phyloP scores from a whole-genome alignment of 2,329 filamentous ascomycete species.

The Ilyonectria destructans region DNA sequence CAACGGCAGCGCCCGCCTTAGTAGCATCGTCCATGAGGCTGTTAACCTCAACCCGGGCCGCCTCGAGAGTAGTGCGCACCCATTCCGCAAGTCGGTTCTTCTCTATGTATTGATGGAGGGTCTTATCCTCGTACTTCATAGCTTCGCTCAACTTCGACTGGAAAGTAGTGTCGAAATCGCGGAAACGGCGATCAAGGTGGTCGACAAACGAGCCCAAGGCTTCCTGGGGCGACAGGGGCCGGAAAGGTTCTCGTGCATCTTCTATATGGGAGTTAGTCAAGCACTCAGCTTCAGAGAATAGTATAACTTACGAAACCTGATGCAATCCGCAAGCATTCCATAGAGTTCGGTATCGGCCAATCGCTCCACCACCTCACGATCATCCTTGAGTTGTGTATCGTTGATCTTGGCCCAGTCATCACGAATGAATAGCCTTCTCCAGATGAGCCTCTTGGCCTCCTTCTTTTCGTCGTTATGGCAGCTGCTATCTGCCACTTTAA shows the following conservation, averaged over 20 bases:
- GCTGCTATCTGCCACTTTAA: slow-evolving; percentile 73
- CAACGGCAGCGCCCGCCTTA: slow-evolving; percentile 28
- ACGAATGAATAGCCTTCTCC: slow-evolving; percentile 87
- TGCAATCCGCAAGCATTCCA: slow-evolving; percentile 75
- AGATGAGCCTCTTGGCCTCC: slow-evolving; percentile 77
- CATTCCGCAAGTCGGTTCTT: slow-evolving; percentile 81
- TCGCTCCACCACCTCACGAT: slow-evolving; percentile 75
- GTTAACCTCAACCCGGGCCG: slow-evolving; percentile 56
- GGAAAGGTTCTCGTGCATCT: slow-evolving; percentile 60
- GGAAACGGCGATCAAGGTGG: slow-evolving; percentile 74
- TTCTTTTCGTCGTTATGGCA: slow-evolving; percentile 71
- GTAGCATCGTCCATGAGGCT: slow-evolving; percentile 53
- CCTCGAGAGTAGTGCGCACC: slow-evolving; percentile 61
- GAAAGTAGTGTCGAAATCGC: slow-evolving; percentile 74
- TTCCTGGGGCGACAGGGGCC: slow-evolving; percentile 67
- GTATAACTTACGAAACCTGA: slow-evolving; percentile 73
- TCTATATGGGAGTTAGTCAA: slow-evolving; percentile 57
- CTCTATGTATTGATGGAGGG: slow-evolving; percentile 76
- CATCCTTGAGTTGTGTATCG: slow-evolving; percentile 82
- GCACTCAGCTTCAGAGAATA: background rate
- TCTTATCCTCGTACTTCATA: slow-evolving; percentile 80
- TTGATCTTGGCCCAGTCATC: slow-evolving; percentile 90
- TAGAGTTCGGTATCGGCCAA: slow-evolving; percentile 79
- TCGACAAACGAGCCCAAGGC: slow-evolving; percentile 74
- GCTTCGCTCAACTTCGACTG: slow-evolving; percentile 79